Conservation (phyloP, 352 stramenopile genomes). For the Pythium coloratum region DNA sequence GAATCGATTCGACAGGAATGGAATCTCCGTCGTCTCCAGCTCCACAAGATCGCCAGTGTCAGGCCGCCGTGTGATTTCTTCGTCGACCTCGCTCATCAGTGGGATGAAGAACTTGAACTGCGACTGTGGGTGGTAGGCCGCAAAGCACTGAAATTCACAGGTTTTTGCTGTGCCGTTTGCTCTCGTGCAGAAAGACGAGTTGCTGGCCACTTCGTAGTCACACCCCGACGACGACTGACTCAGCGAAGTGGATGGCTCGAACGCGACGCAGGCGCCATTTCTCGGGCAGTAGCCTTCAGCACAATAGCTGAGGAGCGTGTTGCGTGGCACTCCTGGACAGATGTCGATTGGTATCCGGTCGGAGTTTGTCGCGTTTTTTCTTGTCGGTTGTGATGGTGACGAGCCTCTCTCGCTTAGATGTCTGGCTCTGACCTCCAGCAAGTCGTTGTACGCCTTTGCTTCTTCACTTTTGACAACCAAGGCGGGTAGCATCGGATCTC, state of each 20-base stretch:
- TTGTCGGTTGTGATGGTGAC: too few species aligned
- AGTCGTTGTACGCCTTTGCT: too few species aligned
- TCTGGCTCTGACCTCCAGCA: too few species aligned
- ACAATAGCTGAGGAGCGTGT: neutral
- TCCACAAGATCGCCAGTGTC: too few species aligned
- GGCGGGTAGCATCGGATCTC: too few species aligned
- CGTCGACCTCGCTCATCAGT: neutral
- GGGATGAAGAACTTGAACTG: neutral
- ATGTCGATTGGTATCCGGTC: too few species aligned
- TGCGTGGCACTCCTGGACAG: neutral
- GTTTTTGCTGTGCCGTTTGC: neutral
- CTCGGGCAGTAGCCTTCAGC: neutral
- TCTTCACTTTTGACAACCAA: too few species aligned
- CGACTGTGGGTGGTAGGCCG: neutral
- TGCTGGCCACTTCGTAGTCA: neutral
- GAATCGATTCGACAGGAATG: neutral
- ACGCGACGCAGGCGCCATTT: neutral
- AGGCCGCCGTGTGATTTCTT: too few species aligned
- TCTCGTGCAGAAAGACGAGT: neutral
- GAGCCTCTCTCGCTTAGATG: too few species aligned
- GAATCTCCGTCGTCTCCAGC: neutral
- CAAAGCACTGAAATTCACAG: neutral
- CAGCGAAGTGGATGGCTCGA: neutral
- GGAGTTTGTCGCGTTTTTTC: too few species aligned
- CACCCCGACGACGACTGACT: neutral